Conservation (phyloP, 2,329 filamentous ascomycete genomes). For the Balansia obtecta region DNA sequence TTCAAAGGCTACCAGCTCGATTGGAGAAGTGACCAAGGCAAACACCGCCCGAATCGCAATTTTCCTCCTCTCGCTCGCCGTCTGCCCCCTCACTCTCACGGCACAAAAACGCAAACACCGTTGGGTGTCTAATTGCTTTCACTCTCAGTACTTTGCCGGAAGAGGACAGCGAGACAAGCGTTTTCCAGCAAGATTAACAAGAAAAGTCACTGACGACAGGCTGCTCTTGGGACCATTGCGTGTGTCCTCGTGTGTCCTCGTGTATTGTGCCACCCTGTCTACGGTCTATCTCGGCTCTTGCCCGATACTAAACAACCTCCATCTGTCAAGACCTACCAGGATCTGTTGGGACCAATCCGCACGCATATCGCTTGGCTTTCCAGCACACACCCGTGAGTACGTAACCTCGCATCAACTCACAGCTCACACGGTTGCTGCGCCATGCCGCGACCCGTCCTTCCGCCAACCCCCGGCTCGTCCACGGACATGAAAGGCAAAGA, state of each 20-base stretch:
- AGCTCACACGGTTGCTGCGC: no score
- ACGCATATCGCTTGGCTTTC: neutral
- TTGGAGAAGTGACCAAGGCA: no score
- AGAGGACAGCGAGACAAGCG: no score
- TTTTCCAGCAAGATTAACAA: no score
- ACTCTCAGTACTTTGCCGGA: no score
- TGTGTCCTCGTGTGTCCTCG: neutral
- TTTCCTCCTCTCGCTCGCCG: no score
- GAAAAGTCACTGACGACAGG: neutral
- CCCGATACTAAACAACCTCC: neutral
- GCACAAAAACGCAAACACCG: no score
- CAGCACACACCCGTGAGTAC: no score
- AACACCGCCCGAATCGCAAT: neutral
- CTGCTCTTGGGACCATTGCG: neutral
- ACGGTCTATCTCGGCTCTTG: neutral
- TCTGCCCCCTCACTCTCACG: no score
- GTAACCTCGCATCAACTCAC: neutral
- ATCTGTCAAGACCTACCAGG: neutral
- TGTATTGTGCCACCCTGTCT: neutral
- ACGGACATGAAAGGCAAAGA: constrained; percentile 67
- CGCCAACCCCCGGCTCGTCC: constrained; percentile 68
- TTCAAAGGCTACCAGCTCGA: no score
- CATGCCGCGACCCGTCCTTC: constrained; percentile 28
- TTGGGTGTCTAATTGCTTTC: no score
- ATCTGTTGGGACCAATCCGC: neutral